These are phyloP conservation scores for Withania somnifera DNA, from an alignment of 305 asterid species.

Conservation along the genomic window DNA sequence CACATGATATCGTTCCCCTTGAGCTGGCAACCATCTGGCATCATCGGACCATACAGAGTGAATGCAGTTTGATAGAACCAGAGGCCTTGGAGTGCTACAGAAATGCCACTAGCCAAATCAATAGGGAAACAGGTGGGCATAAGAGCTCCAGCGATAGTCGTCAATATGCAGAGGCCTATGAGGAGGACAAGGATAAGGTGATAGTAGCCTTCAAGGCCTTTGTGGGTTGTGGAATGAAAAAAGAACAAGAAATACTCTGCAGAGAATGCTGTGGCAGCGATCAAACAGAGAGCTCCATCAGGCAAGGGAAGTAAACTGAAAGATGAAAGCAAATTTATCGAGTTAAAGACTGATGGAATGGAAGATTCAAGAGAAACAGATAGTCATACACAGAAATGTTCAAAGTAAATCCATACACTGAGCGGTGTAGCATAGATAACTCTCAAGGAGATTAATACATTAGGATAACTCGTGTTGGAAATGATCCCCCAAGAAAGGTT, in stretches of 20 bases:
- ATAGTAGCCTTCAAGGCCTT: slow-evolving; percentile 90
- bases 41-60: slow-evolving; percentile 89
- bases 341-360: not conserved
- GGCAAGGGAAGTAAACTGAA: slow-evolving; percentile 79
- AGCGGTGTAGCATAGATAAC: not conserved
- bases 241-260: slow-evolving; percentile 83
- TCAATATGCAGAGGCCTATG: slow-evolving; percentile 64
- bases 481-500: not conserved
- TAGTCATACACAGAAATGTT: not conserved
- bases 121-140: slow-evolving; percentile 72
- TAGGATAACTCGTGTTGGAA: not conserved
- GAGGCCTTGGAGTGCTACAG: slow-evolving; percentile 83
- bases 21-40: slow-evolving; percentile 76
- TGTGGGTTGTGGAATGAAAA: slow-evolving; percentile 92
- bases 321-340: not conserved
- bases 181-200: slow-evolving; percentile 87
- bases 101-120: slow-evolving; percentile 62
- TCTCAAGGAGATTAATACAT: not conserved
- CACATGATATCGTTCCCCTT: slow-evolving; percentile 41
- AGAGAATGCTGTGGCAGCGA: slow-evolving; percentile 74
- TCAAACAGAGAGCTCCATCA: slow-evolving; percentile 61
- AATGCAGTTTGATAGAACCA: slow-evolving; percentile 98
- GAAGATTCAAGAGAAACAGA: not conserved
- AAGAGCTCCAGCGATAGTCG: slow-evolving; percentile 61
- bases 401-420: too few relatives aligned